Conservation (phyloP, 805 yeast species). For the Spathaspora girioi region DNA sequence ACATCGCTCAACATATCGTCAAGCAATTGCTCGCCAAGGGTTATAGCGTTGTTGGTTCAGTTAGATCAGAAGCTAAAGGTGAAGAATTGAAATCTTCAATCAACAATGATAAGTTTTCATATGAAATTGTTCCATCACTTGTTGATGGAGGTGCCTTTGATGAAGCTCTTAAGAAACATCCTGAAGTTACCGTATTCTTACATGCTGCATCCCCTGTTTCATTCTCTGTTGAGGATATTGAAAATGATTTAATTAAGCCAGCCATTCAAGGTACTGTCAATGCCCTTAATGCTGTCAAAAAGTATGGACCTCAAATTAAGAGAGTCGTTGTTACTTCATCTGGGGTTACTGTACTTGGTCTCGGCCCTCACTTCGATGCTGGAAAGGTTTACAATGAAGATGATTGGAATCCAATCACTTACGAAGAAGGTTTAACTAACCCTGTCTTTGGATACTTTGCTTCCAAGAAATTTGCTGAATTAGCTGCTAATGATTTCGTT, state of each 20-base stretch:
- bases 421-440: constrained; percentile 42
- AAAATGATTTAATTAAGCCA: constrained; percentile 48
- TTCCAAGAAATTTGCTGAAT: constrained; percentile 57
- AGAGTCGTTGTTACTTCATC: constrained; percentile 46
- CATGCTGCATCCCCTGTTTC: constrained; percentile 25
- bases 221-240: constrained; percentile 19
- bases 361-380: constrained; percentile 8
- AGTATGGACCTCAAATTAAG: constrained; percentile 35
- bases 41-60: constrained; percentile 36
- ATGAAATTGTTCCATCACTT: constrained; percentile 19
- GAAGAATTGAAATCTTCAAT: constrained; percentile 29
- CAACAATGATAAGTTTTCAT: constrained; percentile 11
- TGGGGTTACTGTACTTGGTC: constrained; percentile 41
- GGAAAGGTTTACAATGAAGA: constrained; percentile 24
- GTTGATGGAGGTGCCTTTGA: constrained; percentile 17
- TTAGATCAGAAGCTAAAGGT: constrained; percentile 18
- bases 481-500: constrained; percentile 54
- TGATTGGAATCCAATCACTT: constrained; percentile 49
- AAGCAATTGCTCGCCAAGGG: constrained; percentile 32
- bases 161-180: constrained; percentile 18
- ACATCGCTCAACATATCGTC: constrained; percentile 48
- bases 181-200: constrained; percentile 18
- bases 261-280: constrained; percentile 50
- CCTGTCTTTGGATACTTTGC: constrained; percentile 46
- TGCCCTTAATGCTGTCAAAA: constrained; percentile 43